Conservation (phyloP, 139 green algal genomes). For the Closterium sp. region DNA sequence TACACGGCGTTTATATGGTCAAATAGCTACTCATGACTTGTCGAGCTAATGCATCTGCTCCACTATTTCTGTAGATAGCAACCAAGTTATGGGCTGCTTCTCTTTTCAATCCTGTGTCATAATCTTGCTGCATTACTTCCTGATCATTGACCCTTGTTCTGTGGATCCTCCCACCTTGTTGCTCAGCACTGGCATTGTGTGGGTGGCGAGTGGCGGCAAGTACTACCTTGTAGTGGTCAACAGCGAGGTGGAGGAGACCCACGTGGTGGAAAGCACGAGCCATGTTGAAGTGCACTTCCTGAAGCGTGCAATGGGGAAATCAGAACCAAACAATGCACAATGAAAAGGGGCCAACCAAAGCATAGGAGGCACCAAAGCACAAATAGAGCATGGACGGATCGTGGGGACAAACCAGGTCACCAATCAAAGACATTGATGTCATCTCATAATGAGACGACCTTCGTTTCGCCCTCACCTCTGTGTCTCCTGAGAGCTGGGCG, state of each 20-base stretch:
- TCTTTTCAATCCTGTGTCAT: not conserved
- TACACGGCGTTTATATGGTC: no score
- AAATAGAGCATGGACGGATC: no score
- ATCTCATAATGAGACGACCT: no score
- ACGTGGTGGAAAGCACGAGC: constrained; percentile 68
- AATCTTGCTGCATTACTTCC: not conserved
- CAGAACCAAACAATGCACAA: no score
- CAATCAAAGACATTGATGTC: no score
- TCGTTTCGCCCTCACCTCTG: not conserved
- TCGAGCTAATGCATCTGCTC: not conserved
- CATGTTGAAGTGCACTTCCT: constrained; percentile 81
- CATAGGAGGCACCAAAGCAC: no score
- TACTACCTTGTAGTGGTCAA: constrained; percentile 62
- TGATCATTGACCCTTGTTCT: not conserved
- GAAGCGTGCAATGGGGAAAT: not conserved
- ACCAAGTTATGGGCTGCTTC: not conserved
- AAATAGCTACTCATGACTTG: not conserved
- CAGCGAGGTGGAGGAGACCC: constrained; percentile 72
- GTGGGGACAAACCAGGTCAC: no score
- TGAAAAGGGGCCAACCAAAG: no score
- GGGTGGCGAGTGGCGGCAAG: constrained; percentile 23
- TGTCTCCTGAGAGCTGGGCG: not conserved
- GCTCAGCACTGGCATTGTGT: not conserved
- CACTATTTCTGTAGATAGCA: not conserved
- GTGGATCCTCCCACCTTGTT: not conserved